Conservation (phyloP, 2,329 filamentous ascomycete species). For the Exophiala viscosa region DNA sequence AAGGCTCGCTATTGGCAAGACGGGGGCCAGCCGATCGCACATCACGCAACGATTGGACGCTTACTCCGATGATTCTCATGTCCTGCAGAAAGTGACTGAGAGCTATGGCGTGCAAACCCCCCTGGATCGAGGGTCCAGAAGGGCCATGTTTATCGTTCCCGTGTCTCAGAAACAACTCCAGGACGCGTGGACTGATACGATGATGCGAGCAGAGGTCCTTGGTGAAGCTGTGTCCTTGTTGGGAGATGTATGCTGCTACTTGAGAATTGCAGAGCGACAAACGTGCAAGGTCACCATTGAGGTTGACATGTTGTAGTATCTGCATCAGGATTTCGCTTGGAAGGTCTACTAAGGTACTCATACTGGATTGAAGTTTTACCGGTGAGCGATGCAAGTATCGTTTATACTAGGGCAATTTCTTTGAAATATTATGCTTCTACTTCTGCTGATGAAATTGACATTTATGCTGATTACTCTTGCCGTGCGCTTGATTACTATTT, state of each 20-base stretch:
- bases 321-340: conserved; percentile 12
- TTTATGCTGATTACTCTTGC: too few species aligned
- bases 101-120: conserved; percentile 1
- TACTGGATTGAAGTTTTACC: conserved; percentile 1
- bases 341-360: neutral
- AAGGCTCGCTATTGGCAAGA: conserved; percentile 1
- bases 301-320: conserved; percentile 9
- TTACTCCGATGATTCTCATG: conserved; percentile 2
- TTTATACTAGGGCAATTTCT: too few species aligned
- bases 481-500: too few species aligned
- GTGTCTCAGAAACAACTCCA: neutral
- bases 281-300: conserved; percentile 11
- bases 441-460: too few species aligned
- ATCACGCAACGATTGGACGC: neutral
- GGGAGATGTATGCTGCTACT: neutral
- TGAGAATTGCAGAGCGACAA: conserved; percentile 4
- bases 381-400: neutral
- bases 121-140: neutral
- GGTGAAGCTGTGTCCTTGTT: conserved; percentile 1
- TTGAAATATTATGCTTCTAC: too few species aligned
- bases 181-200: conserved; percentile 2
- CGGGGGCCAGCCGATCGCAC: neutral
- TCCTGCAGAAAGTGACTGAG: conserved; percentile 8
- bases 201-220: conserved; percentile 3
- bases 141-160: neutral